These are phyloP conservation scores for Ilyonectria robusta DNA, from an alignment of 2,329 filamentous ascomycete species.

Conservation along the genomic window DNA sequence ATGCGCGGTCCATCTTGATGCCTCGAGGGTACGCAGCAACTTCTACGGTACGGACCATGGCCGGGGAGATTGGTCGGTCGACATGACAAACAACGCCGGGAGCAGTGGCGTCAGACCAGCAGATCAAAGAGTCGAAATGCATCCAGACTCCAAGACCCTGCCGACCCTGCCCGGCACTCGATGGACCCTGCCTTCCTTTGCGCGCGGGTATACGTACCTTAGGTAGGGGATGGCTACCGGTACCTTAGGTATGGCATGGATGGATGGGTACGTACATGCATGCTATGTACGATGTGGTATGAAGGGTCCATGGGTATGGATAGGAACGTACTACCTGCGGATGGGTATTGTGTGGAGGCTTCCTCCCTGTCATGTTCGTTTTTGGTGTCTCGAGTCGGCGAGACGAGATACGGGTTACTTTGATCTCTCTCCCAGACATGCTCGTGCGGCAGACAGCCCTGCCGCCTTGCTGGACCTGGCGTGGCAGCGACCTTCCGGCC, in stretches of 20 bases:
- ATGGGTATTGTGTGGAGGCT: not conserved
- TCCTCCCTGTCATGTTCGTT: not conserved
- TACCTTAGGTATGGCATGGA: not conserved
- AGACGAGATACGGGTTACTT: not conserved
- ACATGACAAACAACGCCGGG: constrained; percentile 9
- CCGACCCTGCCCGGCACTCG: constrained; percentile 7
- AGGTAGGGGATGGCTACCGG: not conserved
- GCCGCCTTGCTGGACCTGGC: not conserved
- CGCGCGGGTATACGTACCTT: not conserved
- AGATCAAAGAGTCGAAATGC: constrained; percentile 2
- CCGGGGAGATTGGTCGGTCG: constrained; percentile 5
- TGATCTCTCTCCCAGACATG: not conserved
- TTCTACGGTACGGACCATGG: not conserved
- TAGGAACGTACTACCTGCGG: not conserved
- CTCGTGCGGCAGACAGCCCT: constrained; percentile 3
- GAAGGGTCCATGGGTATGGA: not conserved
- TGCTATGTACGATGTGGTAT: too few relatives aligned
- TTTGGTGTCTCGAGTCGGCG: not conserved
- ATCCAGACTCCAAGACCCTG: constrained; percentile 5
- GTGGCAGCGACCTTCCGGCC: not conserved
- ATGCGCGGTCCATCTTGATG: not conserved
- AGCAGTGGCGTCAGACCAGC: constrained; percentile 12
- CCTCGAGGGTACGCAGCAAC: constrained; percentile 2
- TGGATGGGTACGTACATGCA: too few relatives aligned
- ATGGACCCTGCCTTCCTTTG: not conserved